phyloP scores from a whole-genome alignment of 371 early-diverging fungal genomes.

The Mortierella sp. region DNA sequence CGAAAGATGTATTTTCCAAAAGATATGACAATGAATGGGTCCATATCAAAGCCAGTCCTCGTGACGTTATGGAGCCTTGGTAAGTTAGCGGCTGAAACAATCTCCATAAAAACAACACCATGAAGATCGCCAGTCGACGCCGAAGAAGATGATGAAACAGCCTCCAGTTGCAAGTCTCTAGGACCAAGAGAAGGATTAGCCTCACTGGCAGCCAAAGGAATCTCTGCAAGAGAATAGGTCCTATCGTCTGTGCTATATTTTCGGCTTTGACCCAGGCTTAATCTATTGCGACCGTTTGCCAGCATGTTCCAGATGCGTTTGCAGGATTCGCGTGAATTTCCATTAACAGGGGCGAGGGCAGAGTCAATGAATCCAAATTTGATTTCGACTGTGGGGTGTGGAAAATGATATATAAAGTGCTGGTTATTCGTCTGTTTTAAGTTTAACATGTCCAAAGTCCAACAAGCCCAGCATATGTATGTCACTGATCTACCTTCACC shows the following conservation, averaged over 20 bases:
- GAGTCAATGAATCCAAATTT: constrained; percentile 53
- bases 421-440: neutral
- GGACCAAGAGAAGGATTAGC: constrained; percentile 23
- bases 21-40: constrained; percentile 85
- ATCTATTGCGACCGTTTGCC: constrained; percentile 31
- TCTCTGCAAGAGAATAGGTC: constrained; percentile 31
- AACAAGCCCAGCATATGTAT: neutral
- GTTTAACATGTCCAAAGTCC: neutral
- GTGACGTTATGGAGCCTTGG: constrained; percentile 72
- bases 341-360: constrained; percentile 21
- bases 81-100: constrained; percentile 72
- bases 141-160: constrained; percentile 43
- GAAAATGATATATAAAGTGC: neutral
- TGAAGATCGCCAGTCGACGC: constrained; percentile 50
- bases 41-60: constrained; percentile 81
- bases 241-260: constrained; percentile 18
- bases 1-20: constrained; percentile 79
- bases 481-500: constrained; percentile 36
- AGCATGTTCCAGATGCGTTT: constrained; percentile 30
- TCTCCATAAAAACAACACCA: constrained; percentile 75
- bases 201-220: constrained; percentile 37
- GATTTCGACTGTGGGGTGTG: constrained; percentile 35
- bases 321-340: constrained; percentile 20
- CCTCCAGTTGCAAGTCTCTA: constrained; percentile 10
- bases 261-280: constrained; percentile 39